Evolutionary conservation across 2,329 filamentous ascomycete species (phyloP), one percentile per base, ranked within the genome.

Genomic region (Penicillium sp.): DNA sequence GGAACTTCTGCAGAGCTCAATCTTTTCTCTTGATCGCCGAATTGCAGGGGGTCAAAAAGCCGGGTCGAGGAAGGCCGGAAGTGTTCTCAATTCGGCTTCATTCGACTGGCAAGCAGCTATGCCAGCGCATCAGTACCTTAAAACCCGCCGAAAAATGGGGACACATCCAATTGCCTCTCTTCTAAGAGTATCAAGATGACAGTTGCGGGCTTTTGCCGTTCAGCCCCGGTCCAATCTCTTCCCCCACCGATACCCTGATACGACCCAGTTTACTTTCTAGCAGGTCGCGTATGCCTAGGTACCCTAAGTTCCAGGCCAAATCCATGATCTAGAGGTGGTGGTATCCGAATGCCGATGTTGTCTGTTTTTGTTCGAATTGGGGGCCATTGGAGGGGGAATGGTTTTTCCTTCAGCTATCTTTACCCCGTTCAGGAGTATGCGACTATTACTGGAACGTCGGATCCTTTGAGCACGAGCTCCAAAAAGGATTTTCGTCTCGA

Each of bases 101-200:
- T 57, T 60, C 47, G 46, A 91, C 85, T 92, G 88, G 88, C 81
- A 81, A 83, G 79, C 79, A 86, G 79, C 78, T 77, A 84, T 85
- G 89, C 89, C 89, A 95, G 80, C 89, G 87, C 89, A 95, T 90
- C 88, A 71, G 58, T 51, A 56, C 52, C 60, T 58, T 56, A 49
- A 60, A 61, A 59, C 47, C 54, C 55, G 54, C 55, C 58, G 58
- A 53, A 44, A 28, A 35, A 28, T n/a, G 38, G 38, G 38, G 23
- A 27, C 38, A n/a, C 33, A 43, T 33, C 32, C 41, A 49, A 42
- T 39, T 39, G 39, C 46, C 39, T 25, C 29, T 27, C 41, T 28
- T 9, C 20, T 32, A 23, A 33, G 13, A 15, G 15, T 23, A 6
- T 33, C 15, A 32, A 23, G 20, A 23, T 23, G n/a, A 42, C 28